Conservation (phyloP, 2,329 filamentous ascomycete genomes). For the Fusarium staphyleae region DNA sequence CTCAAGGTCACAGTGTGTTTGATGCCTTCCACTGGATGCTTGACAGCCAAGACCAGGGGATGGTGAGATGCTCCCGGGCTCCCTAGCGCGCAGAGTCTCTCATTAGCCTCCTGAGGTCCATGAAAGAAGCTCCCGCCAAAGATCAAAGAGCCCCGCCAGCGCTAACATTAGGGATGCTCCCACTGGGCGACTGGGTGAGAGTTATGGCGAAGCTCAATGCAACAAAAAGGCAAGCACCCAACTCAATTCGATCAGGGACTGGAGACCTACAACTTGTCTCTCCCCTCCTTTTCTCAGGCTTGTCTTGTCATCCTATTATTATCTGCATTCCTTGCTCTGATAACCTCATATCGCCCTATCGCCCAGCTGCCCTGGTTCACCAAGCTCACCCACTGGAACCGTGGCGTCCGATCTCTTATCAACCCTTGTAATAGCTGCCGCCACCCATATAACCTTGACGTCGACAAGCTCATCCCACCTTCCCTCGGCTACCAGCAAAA, state of each 20-base stretch:
- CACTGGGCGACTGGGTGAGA: constrained; percentile 26
- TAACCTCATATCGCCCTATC: constrained; percentile 18
- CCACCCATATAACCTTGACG: constrained; percentile 27
- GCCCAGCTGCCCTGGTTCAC: constrained; percentile 21
- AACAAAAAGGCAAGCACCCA: constrained; percentile 32
- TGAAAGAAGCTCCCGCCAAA: constrained; percentile 16
- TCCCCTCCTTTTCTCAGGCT: constrained; percentile 18
- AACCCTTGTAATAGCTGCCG: constrained; percentile 28
- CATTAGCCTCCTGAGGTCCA: constrained; percentile 13
- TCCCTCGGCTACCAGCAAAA: constrained; percentile 5
- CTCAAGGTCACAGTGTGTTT: neutral
- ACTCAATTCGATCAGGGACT: constrained; percentile 17
- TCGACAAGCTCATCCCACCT: constrained; percentile 21
- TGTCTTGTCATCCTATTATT: constrained; percentile 23
- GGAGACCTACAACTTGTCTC: constrained; percentile 16
- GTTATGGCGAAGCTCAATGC: constrained; percentile 29
- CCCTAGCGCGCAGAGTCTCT: too few relatives aligned
- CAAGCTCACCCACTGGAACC: constrained; percentile 25
- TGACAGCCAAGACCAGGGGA: constrained; percentile 9
- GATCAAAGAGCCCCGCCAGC: constrained; percentile 28
- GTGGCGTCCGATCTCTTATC: constrained; percentile 29
- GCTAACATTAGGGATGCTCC: too few relatives aligned
- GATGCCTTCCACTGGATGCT: constrained; percentile 5
- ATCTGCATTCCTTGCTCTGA: constrained; percentile 33
- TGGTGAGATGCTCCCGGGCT: constrained; percentile 14